phyloP scores from a whole-genome alignment of 2,329 filamentous ascomycete genomes.

The Pseudopyrenochaeta lycopersici region DNA sequence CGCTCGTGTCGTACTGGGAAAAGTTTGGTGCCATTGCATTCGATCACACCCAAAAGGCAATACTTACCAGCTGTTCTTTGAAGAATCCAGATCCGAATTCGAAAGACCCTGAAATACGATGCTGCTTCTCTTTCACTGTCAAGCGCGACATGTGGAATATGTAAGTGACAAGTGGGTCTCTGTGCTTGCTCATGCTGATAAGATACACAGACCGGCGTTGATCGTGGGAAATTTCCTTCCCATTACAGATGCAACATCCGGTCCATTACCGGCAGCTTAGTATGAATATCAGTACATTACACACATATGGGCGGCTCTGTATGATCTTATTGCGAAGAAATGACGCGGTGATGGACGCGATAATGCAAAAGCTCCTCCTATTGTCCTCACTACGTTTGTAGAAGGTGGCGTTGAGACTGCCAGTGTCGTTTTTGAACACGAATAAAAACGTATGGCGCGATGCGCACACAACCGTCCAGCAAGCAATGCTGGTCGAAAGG shows the following conservation, averaged over 20 bases:
- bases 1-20: conserved; percentile 97
- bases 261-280: conserved; percentile 24
- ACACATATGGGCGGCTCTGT: background rate
- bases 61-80: conserved; percentile 90
- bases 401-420: too few species aligned
- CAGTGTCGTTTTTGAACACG: too few species aligned
- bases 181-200: conserved; percentile 39
- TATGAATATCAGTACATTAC: background rate
- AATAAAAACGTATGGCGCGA: too few species aligned
- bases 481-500: too few species aligned
- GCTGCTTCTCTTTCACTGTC: conserved; percentile 98
- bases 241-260: conserved; percentile 65
- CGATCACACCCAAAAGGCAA: conserved; percentile 90
- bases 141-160: conserved; percentile 94
- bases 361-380: too few species aligned
- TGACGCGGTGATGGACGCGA: too few species aligned
- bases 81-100: conserved; percentile 74
- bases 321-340: background rate
- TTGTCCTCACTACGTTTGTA: too few species aligned
- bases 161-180: conserved; percentile 65
- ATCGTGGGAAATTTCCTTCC: conserved; percentile 98
- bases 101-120: conserved; percentile 79
- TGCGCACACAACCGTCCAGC: too few species aligned
- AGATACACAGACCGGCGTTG: conserved; percentile 72
- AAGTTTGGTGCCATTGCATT: conserved; percentile 99